phyloP scores from a whole-genome alignment of 768 basidiomycete genomes.

The Peribolospora baueri region DNA sequence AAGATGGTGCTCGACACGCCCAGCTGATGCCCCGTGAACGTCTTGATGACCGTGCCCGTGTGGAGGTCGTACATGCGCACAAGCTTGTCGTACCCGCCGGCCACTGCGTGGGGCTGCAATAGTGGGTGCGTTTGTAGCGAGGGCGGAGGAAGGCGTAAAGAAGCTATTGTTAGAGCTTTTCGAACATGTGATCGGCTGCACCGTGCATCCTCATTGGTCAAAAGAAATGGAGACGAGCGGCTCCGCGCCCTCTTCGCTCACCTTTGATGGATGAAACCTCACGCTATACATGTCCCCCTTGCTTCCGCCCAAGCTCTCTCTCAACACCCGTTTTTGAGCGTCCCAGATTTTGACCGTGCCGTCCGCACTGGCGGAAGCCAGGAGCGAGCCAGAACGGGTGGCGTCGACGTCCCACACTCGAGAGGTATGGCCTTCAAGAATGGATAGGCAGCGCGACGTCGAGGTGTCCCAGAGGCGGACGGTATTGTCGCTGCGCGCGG shows the following conservation, averaged over 20 bases:
- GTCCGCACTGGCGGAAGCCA: conserved; percentile 16
- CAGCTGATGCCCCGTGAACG: conserved; percentile 18
- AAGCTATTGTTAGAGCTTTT: too few species aligned
- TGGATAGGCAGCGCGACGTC: conserved; percentile 6
- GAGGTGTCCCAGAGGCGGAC: conserved; percentile 14
- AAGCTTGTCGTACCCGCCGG: conserved; percentile 18
- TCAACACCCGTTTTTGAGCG: conserved; percentile 5
- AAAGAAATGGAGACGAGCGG: too few species aligned
- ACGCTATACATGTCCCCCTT: conserved; percentile 19
- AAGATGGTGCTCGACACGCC: conserved; percentile 14
- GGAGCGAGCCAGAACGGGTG: neutral
- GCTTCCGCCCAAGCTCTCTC: conserved; percentile 10
- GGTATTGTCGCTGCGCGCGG: conserved; percentile 14
- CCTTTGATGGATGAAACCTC: conserved; percentile 13
- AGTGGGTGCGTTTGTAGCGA: too few species aligned
- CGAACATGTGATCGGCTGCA: too few species aligned
- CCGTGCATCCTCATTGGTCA: too few species aligned
- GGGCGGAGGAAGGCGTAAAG: too few species aligned
- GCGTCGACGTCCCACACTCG: conserved; percentile 16
- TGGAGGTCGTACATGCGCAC: conserved; percentile 16
- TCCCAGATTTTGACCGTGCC: conserved; percentile 17
- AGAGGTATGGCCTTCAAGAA: conserved; percentile 15
- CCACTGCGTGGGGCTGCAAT: conserved; percentile 13
- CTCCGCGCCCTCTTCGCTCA: neutral
- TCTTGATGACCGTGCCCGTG: conserved; percentile 15